These are phyloP conservation scores for Conringia planisiliqua DNA, from an alignment of 345 rosid species.

Conservation along the genomic window DNA sequence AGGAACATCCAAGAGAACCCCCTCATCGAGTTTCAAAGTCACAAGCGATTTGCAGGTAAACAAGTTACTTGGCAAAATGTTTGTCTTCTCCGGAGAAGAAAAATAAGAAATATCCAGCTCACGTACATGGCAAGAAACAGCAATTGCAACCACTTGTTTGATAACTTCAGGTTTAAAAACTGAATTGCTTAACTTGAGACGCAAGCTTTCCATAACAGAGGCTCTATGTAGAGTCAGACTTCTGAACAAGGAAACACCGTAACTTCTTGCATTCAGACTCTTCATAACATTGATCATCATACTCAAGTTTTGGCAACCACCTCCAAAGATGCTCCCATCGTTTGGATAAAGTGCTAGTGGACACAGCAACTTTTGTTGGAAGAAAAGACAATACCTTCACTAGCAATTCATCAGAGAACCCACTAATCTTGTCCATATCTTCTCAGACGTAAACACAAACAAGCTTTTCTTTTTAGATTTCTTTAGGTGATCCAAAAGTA, in stretches of 20 bases:
- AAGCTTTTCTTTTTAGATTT: neutral
- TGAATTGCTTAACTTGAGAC: neutral
- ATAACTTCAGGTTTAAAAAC: neutral
- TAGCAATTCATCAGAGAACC: neutral
- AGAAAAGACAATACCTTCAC: neutral
- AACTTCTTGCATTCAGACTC: neutral
- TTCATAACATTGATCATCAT: neutral
- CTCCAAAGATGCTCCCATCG: constrained; percentile 1
- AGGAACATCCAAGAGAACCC: neutral
- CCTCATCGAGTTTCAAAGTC: neutral
- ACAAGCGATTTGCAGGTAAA: neutral
- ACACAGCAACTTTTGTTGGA: neutral
- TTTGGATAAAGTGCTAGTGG: neutral
- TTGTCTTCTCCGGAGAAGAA: neutral
- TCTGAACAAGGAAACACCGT: neutral
- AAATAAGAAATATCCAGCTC: neutral
- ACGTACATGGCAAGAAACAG: neutral
- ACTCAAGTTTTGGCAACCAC: neutral
- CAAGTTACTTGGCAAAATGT: neutral
- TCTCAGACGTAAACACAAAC: neutral
- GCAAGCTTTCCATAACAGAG: neutral
- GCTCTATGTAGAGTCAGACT: neutral
- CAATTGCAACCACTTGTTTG: neutral
- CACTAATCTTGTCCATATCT: neutral
- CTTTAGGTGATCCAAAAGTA: neutral